These are phyloP conservation scores for Anisodus acutangulus DNA, from an alignment of 257 asterid genomes.

Conservation along the genomic window DNA sequence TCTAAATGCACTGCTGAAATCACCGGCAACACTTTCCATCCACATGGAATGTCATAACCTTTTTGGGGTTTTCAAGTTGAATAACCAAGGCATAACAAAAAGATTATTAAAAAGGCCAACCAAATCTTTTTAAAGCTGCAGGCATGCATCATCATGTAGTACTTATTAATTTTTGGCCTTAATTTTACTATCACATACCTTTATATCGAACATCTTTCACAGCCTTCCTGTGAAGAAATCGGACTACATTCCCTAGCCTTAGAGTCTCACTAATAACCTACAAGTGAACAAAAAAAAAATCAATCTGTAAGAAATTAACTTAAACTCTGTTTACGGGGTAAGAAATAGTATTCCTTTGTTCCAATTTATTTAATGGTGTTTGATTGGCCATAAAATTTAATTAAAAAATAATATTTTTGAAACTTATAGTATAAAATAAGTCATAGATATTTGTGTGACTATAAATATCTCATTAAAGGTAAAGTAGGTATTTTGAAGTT, in stretches of 20 bases:
- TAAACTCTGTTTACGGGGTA: no score
- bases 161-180: no score
- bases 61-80: constrained; percentile 34
- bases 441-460: no score
- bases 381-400: no score
- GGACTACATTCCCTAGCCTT: constrained; percentile 89
- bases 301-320: background rate
- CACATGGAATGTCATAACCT: constrained; percentile 99
- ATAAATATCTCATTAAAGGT: no score
- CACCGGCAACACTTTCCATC: constrained; percentile 98
- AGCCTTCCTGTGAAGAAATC: constrained; percentile 92
- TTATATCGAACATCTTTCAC: constrained; percentile 76
- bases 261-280: constrained; percentile 84
- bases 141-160: background rate
- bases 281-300: background rate
- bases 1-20: constrained; percentile 97
- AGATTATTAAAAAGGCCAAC: constrained; percentile 19
- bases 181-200: constrained; percentile 49
- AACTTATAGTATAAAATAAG: no score
- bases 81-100: background rate
- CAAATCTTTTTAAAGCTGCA: constrained; percentile 17
- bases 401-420: no score
- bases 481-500: no score
- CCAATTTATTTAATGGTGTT: no score
- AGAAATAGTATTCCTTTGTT: no score